Evolutionary conservation across 2,329 filamentous ascomycete genomes (phyloP).

Genomic region (Macrophomina phaseolina): DNA sequence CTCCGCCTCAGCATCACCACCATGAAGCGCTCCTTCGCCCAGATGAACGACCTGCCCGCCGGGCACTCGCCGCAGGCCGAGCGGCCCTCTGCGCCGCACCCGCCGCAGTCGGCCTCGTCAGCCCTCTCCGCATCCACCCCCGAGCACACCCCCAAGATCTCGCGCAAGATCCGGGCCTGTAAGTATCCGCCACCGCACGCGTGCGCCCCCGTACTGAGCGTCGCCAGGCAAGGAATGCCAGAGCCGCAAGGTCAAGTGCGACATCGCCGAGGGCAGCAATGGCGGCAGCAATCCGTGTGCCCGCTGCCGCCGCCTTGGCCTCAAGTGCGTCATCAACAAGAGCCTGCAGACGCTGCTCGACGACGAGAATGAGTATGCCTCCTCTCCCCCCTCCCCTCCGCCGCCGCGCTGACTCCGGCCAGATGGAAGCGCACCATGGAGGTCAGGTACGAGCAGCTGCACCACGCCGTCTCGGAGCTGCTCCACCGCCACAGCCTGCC

Average conservation of each 20-base stretch:
- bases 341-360: conserved; percentile 41
- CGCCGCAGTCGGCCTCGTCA: conserved; percentile 7
- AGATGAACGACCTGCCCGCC: conserved; percentile 22
- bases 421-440: conserved; percentile 43
- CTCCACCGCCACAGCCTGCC: conserved; percentile 38
- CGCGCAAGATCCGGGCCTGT: conserved; percentile 27
- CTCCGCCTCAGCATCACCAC: conserved; percentile 6
- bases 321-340: conserved; percentile 79
- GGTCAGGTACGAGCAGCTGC: conserved; percentile 36
- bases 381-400: neutral
- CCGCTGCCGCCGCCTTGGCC: conserved; percentile 55
- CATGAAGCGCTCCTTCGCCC: conserved; percentile 27
- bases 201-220: neutral
- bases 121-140: conserved; percentile 6
- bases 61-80: conserved; percentile 1
- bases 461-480: conserved; percentile 37
- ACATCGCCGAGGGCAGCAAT: conserved; percentile 39
- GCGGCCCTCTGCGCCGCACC: conserved; percentile 15
- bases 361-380: conserved; percentile 39
- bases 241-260: conserved; percentile 44
- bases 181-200: neutral
- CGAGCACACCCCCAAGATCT: conserved; percentile 27
- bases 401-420: neutral
- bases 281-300: conserved; percentile 40
- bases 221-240: conserved; percentile 41